Percentiles rank a stretch among this genome's conserved stretches.
These are phyloP conservation scores for Sporobolomyces phaffii DNA, from an alignment of 768 basidiomycete genomes.

Conservation along the genomic window DNA sequence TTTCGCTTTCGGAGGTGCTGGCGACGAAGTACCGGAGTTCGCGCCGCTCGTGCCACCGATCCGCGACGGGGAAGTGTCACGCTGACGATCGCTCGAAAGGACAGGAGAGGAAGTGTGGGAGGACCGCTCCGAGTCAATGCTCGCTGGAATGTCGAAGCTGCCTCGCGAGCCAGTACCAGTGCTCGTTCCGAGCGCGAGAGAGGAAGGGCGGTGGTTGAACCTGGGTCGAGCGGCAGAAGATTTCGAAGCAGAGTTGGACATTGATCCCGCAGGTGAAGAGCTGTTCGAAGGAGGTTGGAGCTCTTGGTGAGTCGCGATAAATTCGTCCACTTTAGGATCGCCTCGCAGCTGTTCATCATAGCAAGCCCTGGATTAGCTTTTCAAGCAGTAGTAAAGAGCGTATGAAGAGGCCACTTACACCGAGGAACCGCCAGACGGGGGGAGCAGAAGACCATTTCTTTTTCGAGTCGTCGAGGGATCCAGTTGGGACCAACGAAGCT, in stretches of 20 bases:
- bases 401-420: background rate
- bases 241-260: background rate
- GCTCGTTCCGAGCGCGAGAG: conserved; percentile 1
- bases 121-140: background rate
- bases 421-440: conserved; percentile 39
- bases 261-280: background rate
- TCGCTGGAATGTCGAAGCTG: background rate
- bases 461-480: conserved; percentile 3
- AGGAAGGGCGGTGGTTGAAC: conserved; percentile 4
- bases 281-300: background rate
- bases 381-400: background rate
- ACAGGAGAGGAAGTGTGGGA: background rate
- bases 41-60: background rate
- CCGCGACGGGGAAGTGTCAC: background rate
- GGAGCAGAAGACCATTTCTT: conserved; percentile 15
- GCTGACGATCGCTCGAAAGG: background rate
- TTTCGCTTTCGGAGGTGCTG: background rate
- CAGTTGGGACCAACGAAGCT: conserved; percentile 33
- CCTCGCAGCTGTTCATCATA: conserved; percentile 19
- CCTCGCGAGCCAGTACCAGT: background rate
- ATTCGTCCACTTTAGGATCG: conserved; percentile 12
- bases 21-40: background rate
- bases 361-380: too few relatives aligned
- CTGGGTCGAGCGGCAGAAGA: background rate
- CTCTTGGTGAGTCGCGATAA: conserved; percentile 15